Evolutionary conservation across 495 filamentous ascomycete species (phyloP).

Genomic region (Ramalina intermedia): DNA sequence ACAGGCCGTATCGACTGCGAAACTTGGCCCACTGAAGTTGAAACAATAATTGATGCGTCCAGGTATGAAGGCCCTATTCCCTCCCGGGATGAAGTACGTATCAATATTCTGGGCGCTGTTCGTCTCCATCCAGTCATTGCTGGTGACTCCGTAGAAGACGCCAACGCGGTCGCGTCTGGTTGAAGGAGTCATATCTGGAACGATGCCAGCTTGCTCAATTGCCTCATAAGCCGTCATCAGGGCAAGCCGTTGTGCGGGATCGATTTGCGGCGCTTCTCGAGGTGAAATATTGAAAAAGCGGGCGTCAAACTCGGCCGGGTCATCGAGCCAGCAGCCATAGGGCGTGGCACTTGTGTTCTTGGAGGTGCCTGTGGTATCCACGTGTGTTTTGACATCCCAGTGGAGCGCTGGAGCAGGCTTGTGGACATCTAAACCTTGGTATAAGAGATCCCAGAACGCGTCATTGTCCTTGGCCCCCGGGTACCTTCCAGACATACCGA

Average conservation of each 20-base stretch:
- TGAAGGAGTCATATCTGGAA: constrained; percentile 19
- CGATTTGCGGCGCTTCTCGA: constrained; percentile 25
- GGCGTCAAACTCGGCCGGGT: constrained; percentile 26
- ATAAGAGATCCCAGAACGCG: constrained; percentile 55
- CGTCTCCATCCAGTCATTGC: constrained; percentile 24
- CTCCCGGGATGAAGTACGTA: constrained; percentile 29
- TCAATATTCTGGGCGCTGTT: constrained; percentile 24
- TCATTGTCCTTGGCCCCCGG: constrained; percentile 50
- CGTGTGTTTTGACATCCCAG: constrained; percentile 14
- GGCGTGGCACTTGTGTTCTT: constrained; percentile 20
- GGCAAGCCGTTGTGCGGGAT: constrained; percentile 25
- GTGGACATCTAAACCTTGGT: constrained; percentile 45
- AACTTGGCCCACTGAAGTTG: constrained; percentile 17
- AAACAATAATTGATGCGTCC: constrained; percentile 24
- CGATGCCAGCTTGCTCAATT: constrained; percentile 24
- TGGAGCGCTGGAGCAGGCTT: constrained; percentile 29
- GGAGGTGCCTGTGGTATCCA: constrained; percentile 16
- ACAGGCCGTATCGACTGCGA: constrained; percentile 24
- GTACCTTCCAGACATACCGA: constrained; percentile 61
- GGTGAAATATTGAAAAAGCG: constrained; percentile 31
- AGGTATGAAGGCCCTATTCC: constrained; percentile 24
- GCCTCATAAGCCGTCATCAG: constrained; percentile 27
- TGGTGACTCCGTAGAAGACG: constrained; percentile 23
- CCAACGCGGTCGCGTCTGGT: constrained; percentile 22
- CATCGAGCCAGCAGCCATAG: constrained; percentile 72